A percentile compares a stretch with the other conserved stretches of the same genome.
These are phyloP conservation scores for Lathyrus tuberosus DNA, from an alignment of 306 rosid species.

Conservation along the genomic window DNA sequence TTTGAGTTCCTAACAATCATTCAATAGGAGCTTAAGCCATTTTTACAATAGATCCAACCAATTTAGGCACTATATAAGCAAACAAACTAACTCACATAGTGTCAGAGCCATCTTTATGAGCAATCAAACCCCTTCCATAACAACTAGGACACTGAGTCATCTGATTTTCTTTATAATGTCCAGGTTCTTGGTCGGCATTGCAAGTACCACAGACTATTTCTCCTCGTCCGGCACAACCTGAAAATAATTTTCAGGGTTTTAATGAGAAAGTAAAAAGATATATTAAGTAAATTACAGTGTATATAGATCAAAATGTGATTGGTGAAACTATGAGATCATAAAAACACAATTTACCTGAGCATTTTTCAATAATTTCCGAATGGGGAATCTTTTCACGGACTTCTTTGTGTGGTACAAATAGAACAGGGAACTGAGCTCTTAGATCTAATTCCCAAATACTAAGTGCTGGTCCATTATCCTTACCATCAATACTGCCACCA, in stretches of 20 bases:
- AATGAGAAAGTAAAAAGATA: conserved; percentile 19
- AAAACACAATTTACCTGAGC: conserved; percentile 63
- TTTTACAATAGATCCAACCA: background rate
- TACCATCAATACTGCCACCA: conserved; percentile 73
- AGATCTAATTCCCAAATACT: conserved; percentile 94
- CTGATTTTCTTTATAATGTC: conserved; percentile 78
- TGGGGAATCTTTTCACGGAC: conserved; percentile 74
- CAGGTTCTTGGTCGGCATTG: conserved; percentile 80
- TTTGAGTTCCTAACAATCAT: too few relatives aligned
- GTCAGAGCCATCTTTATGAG: conserved; percentile 97
- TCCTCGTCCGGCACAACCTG: conserved; percentile 89
- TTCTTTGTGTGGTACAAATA: conserved; percentile 65
- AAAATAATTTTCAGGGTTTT: conserved; percentile 35
- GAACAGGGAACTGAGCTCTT: conserved; percentile 83
- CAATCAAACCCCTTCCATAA: conserved; percentile 93
- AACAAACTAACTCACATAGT: conserved; percentile 58
- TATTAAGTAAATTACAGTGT: conserved; percentile 5
- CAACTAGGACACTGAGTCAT: conserved; percentile 74
- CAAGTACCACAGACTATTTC: conserved; percentile 58
- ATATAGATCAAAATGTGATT: background rate
- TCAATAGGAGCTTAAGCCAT: background rate
- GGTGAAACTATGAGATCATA: background rate
- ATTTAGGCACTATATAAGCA: conserved; percentile 4
- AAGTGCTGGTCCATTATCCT: conserved; percentile 71
- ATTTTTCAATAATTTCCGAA: conserved; percentile 78